Conservation (phyloP, 1,284 basidiomycete genomes). For the Vanrija sp. region DNA sequence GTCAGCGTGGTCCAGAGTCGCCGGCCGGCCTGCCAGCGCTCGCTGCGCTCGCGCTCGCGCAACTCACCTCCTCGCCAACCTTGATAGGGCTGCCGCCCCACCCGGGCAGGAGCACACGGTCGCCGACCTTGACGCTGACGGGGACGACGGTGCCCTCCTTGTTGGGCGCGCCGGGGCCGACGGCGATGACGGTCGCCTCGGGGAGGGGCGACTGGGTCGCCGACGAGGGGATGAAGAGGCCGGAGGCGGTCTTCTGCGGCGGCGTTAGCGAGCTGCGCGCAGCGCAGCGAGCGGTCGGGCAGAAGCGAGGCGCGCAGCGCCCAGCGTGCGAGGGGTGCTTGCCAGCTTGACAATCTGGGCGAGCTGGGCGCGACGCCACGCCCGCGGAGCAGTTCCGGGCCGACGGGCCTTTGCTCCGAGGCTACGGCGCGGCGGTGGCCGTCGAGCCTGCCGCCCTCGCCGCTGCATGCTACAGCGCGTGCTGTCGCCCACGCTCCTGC, state of each 20-base stretch:
- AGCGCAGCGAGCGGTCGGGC: too few species aligned
- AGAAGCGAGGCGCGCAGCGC: too few species aligned
- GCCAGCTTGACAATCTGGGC: not conserved
- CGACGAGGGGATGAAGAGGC: conserved; percentile 89
- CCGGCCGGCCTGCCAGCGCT: not conserved
- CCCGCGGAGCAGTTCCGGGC: not conserved
- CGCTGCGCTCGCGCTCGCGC: not conserved
- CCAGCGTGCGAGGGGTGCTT: not conserved
- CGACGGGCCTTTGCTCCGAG: too few species aligned
- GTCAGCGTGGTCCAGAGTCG: conserved; percentile 4
- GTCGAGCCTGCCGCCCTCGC: too few species aligned
- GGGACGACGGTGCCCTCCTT: conserved; percentile 80
- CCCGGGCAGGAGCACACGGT: conserved; percentile 86
- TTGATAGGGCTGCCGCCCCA: conserved; percentile 97
- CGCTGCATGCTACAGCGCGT: too few species aligned
- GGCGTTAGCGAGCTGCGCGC: conserved; percentile 1
- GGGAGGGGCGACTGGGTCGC: conserved; percentile 79
- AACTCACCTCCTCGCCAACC: conserved; percentile 90
- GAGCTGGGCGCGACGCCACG: not conserved
- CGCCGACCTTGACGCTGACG: conserved; percentile 76
- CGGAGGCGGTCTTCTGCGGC: conserved; percentile 82
- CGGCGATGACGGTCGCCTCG: conserved; percentile 93
- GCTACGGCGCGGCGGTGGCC: too few species aligned
- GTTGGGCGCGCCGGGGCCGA: conserved; percentile 85
- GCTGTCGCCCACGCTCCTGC: too few species aligned